Percentiles rank a stretch among this genome's conserved stretches.
phyloP scores from a whole-genome alignment of 2,329 filamentous ascomycete species.

The Cercospora sojina region DNA sequence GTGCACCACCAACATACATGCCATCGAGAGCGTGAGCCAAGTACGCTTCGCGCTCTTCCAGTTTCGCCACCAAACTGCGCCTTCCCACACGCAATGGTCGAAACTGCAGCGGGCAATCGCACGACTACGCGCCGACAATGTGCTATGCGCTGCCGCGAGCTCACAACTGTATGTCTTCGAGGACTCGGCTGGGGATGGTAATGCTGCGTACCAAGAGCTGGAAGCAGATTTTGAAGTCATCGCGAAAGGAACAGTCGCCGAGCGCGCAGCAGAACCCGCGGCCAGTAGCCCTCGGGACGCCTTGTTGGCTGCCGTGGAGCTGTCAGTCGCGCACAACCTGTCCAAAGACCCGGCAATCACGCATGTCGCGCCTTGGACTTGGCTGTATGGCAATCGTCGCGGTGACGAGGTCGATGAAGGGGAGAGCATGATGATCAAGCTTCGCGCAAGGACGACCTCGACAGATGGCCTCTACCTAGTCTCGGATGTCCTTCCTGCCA shows the following conservation, averaged over 20 bases:
- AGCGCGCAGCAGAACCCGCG: not conserved
- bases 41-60: constrained; percentile 18
- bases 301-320: constrained; percentile 30
- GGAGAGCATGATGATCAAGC: constrained; percentile 16
- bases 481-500: constrained; percentile 13
- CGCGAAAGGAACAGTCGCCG: constrained; percentile 9
- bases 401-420: not conserved
- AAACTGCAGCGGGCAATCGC: constrained; percentile 13
- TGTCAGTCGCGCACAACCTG: constrained; percentile 22
- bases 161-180: constrained; percentile 24
- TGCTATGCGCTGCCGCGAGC: constrained; percentile 21
- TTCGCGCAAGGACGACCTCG: constrained; percentile 19
- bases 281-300: constrained; percentile 15
- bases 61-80: constrained; percentile 4
- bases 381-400: constrained; percentile 16
- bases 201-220: not conserved
- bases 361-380: constrained; percentile 27
- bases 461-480: constrained; percentile 21
- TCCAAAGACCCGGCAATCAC: constrained; percentile 14
- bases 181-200: not conserved
- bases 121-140: constrained; percentile 21
- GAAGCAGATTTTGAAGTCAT: not conserved
- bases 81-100: constrained; percentile 1
- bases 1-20: constrained; percentile 38
- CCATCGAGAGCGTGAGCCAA: constrained; percentile 23